These are phyloP conservation scores for Gnomoniopsis smithogilvyi DNA, from an alignment of 2,329 filamentous ascomycete species.

Conservation along the genomic window DNA sequence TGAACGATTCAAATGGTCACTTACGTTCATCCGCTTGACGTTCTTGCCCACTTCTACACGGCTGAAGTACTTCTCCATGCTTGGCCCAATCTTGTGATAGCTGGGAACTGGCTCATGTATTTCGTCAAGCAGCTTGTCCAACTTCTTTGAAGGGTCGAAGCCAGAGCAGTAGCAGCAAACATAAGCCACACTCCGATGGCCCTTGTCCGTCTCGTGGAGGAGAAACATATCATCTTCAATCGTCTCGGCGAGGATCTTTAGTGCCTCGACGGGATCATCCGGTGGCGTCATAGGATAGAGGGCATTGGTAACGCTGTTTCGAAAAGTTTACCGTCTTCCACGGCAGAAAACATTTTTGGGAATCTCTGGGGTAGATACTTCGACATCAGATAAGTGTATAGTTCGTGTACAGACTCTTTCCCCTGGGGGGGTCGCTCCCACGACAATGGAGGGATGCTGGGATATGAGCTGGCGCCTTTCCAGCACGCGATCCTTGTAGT, in stretches of 20 bases:
- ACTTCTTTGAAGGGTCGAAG: slow-evolving; percentile 48
- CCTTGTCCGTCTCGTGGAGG: slow-evolving; percentile 36
- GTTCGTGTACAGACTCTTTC: slow-evolving; percentile 40
- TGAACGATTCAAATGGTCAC: slow-evolving; percentile 14
- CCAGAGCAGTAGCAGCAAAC: slow-evolving; percentile 51
- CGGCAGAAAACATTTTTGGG: slow-evolving; percentile 44
- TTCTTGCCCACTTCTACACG: slow-evolving; percentile 45
- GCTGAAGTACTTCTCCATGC: slow-evolving; percentile 53
- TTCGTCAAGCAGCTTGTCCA: slow-evolving; percentile 44
- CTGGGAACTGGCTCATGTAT: slow-evolving; percentile 52
- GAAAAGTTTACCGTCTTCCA: slow-evolving; percentile 28
- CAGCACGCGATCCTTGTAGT: slow-evolving; percentile 44
- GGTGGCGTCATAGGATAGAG: slow-evolving; percentile 28
- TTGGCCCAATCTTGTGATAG: slow-evolving; percentile 51
- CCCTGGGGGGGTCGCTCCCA: slow-evolving; percentile 40
- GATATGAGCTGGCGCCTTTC: slow-evolving; percentile 36
- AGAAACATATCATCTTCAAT: slow-evolving; percentile 56
- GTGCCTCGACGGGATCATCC: slow-evolving; percentile 28
- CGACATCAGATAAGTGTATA: slow-evolving; percentile 45
- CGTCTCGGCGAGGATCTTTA: slow-evolving; percentile 43
- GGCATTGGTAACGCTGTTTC: slow-evolving; percentile 37
- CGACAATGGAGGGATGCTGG: slow-evolving; percentile 35
- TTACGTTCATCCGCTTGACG: slow-evolving; percentile 49
- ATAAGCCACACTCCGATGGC: slow-evolving; percentile 45
- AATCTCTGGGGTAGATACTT: slow-evolving; percentile 47